Percentiles rank a stretch among this genome's conserved stretches.
These are phyloP conservation scores for Citrus inodora DNA, from an alignment of 345 rosid genomes.

Conservation along the genomic window DNA sequence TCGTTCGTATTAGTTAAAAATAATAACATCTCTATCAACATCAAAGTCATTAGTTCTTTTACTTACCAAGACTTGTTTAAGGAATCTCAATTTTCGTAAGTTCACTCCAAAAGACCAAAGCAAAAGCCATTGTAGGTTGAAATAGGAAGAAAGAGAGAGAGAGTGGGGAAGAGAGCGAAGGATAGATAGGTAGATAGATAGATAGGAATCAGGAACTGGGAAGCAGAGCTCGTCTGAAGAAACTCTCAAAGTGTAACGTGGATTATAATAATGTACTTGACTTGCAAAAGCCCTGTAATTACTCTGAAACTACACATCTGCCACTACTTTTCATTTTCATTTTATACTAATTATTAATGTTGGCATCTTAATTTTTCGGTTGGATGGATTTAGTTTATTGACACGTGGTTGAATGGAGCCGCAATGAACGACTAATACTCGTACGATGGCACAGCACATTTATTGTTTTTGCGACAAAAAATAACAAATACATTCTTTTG, in stretches of 20 bases:
- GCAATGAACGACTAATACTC: neutral
- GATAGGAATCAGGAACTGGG: neutral
- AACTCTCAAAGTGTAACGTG: neutral
- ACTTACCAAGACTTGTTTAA: conserved; percentile 15
- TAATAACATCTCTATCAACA: conserved; percentile 2
- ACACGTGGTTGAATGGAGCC: neutral
- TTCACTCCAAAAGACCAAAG: neutral
- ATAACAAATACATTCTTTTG: neutral
- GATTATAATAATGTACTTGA: neutral
- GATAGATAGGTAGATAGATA: no score
- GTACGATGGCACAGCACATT: no score
- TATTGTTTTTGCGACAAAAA: neutral
- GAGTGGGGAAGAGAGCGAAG: neutral
- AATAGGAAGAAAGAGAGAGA: neutral
- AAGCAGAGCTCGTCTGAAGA: neutral
- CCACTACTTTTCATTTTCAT: neutral
- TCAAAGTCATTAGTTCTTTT: conserved; percentile 1
- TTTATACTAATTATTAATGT: neutral
- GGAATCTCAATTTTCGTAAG: conserved; percentile 14
- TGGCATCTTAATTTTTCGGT: neutral
- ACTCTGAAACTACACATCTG: conserved; percentile 20
- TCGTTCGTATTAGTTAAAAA: neutral
- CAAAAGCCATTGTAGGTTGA: neutral
- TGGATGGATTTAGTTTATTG: neutral
- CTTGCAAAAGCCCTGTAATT: conserved; percentile 11